phyloP scores from a whole-genome alignment of 768 basidiomycete genomes.

The Leccinum obscurum region DNA sequence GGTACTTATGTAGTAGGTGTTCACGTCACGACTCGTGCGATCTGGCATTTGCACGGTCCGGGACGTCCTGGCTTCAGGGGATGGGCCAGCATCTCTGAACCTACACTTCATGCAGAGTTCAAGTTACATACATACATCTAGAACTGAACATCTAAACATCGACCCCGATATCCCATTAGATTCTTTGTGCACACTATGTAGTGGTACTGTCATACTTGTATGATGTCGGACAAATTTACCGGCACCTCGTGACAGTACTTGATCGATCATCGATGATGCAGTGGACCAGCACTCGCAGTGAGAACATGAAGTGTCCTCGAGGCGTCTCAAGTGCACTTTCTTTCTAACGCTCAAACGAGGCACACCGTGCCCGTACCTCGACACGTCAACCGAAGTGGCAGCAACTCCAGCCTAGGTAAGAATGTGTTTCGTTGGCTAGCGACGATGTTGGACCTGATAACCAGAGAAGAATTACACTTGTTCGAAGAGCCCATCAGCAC shows the following conservation, averaged over 20 bases:
- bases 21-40: background rate
- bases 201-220: no score
- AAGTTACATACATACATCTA: no score
- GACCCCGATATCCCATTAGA: no score
- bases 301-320: conserved; percentile 6
- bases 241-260: no score
- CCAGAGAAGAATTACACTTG: background rate
- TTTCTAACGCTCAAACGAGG: background rate
- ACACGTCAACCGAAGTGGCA: background rate
- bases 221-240: no score
- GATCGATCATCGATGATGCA: no score
- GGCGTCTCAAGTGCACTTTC: background rate
- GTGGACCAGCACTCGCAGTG: conserved; percentile 1
- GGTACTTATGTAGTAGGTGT: background rate
- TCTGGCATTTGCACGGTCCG: background rate
- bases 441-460: background rate
- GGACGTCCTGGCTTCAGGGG: background rate
- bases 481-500: background rate
- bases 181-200: no score
- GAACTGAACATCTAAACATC: no score
- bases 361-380: background rate
- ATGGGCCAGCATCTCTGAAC: background rate
- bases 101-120: no score
- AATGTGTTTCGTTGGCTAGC: background rate
- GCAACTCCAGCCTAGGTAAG: conserved; percentile 3